Evolutionary conservation across 2,329 filamentous ascomycete species (phyloP).

Genomic region (Rugonectria rugulosa): DNA sequence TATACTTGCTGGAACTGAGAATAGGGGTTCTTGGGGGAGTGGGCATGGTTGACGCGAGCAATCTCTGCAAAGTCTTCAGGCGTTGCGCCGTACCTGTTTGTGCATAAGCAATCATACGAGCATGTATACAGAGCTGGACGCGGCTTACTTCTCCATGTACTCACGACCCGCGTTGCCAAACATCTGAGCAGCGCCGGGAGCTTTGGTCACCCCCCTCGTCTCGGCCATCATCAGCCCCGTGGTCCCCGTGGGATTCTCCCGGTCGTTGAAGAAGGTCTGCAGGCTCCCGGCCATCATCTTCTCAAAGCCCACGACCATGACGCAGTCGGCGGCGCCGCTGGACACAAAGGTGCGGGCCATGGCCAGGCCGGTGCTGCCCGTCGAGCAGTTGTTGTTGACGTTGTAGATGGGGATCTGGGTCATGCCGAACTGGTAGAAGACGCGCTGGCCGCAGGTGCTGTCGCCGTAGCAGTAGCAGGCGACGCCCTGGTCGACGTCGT

Average conservation of each 20-base stretch:
- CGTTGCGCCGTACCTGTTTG: slow-evolving; percentile 78
- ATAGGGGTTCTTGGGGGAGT: slow-evolving; percentile 93
- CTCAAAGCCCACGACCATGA: slow-evolving; percentile 94
- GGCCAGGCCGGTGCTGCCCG: slow-evolving; percentile 88
- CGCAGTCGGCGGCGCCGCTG: slow-evolving; percentile 83
- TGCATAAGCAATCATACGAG: slow-evolving; percentile 19
- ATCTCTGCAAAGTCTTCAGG: slow-evolving; percentile 93
- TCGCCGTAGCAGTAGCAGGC: slow-evolving; percentile 99
- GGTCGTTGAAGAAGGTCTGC: slow-evolving; percentile 84
- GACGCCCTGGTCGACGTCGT: slow-evolving; percentile 92
- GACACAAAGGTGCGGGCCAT: slow-evolving; percentile 83
- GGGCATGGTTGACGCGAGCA: slow-evolving; percentile 88
- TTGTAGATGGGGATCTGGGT: slow-evolving; percentile 96
- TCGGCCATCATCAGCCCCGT: slow-evolving; percentile 80
- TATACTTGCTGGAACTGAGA: slow-evolving; percentile 97
- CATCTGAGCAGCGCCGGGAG: slow-evolving; percentile 87
- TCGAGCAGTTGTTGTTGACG: slow-evolving; percentile 98
- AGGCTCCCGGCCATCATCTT: slow-evolving; percentile 97
- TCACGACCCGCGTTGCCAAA: slow-evolving; percentile 94
- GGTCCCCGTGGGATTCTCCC: slow-evolving; percentile 79
- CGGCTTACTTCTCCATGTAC: slow-evolving; percentile 86
- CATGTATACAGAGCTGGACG: not conserved
- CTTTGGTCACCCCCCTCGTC: slow-evolving; percentile 81
- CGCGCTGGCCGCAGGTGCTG: slow-evolving; percentile 91
- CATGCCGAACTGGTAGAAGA: slow-evolving; percentile 99